These are phyloP conservation scores for Trametes pubescens DNA, from an alignment of 1,284 basidiomycete species.

Conservation along the genomic window DNA sequence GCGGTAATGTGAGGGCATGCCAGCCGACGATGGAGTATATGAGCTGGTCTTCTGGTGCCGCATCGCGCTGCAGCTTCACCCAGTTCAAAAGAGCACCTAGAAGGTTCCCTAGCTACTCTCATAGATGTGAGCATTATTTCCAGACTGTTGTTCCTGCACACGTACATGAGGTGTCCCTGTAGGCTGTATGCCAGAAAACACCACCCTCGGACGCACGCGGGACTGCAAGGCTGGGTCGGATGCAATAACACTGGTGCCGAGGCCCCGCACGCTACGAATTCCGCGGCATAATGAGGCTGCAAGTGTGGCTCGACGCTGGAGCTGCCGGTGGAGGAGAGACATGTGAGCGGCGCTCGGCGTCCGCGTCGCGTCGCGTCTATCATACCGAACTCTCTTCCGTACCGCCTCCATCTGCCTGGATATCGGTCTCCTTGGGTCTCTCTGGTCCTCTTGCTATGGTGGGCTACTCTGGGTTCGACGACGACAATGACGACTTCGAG, in stretches of 20 bases:
- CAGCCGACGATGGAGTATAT: slow-evolving; percentile 92
- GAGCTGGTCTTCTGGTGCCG: slow-evolving; percentile 66
- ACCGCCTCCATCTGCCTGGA: slow-evolving; percentile 1
- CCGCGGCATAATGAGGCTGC: slow-evolving; percentile 15
- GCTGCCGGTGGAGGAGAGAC: slow-evolving; percentile 27
- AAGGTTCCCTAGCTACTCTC: slow-evolving; percentile 86
- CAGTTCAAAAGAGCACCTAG: slow-evolving; percentile 91
- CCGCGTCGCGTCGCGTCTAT: slow-evolving; percentile 11
- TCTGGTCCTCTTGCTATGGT: slow-evolving; percentile 11
- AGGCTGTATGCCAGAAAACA: slow-evolving; percentile 87
- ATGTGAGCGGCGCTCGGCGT: slow-evolving; percentile 11
- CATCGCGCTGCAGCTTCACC: slow-evolving; percentile 79
- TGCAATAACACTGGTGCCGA: slow-evolving; percentile 2
- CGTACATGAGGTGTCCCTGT: slow-evolving; percentile 88
- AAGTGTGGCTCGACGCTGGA: slow-evolving; percentile 18
- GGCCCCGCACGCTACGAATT: slow-evolving; percentile 14
- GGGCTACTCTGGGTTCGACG: slow-evolving; percentile 34
- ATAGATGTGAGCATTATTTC: slow-evolving; percentile 14
- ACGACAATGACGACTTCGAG: slow-evolving; percentile 26
- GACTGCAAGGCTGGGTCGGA: neutral
- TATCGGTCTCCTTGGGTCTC: neutral
- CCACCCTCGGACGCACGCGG: slow-evolving; percentile 43
- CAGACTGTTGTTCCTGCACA: slow-evolving; percentile 3
- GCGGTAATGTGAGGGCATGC: slow-evolving; percentile 92
- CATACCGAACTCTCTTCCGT: slow-evolving; percentile 10